Conservation (phyloP, 371 early-diverging fungal genomes). For the Zychaea mexicana region DNA sequence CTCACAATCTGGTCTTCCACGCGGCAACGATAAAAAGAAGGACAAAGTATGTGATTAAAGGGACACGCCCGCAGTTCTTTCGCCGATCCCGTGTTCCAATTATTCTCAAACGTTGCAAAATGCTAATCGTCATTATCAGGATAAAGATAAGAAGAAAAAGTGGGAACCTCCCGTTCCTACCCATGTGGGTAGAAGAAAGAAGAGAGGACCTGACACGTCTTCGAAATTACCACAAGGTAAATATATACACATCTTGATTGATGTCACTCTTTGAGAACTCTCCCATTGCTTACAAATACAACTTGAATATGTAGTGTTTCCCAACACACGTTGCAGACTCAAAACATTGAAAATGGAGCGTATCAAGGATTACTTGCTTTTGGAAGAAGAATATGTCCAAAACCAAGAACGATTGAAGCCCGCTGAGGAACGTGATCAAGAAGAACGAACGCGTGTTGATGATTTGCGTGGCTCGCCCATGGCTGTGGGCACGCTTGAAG, state of each 20-base stretch:
- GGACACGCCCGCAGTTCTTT: no score
- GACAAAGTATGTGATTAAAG: conserved; percentile 46
- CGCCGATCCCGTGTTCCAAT: neutral
- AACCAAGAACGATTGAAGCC: conserved; percentile 97
- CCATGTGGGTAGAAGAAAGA: conserved; percentile 97
- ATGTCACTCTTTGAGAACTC: neutral
- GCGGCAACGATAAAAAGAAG: conserved; percentile 63
- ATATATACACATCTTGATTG: no score
- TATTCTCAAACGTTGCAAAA: neutral
- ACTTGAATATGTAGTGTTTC: conserved; percentile 84
- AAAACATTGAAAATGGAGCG: conserved; percentile 96
- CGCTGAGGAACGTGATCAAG: conserved; percentile 93
- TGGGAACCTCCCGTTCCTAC: conserved; percentile 99
- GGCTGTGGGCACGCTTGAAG: conserved; percentile 98
- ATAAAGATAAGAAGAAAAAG: conserved; percentile 88
- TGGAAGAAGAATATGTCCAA: conserved; percentile 98
- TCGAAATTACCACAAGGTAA: conserved; percentile 91
- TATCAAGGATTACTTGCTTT: conserved; percentile 96
- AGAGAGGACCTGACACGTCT: conserved; percentile 94
- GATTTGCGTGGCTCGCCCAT: conserved; percentile 99
- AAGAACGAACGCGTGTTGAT: conserved; percentile 95
- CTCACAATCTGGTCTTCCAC: conserved; percentile 73
- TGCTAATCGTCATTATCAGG: conserved; percentile 35
- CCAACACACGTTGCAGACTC: conserved; percentile 95
- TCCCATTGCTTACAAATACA: no score